Evolutionary conservation across 495 filamentous ascomycete genomes (phyloP).

Genomic region (Penicillium turbatum): DNA sequence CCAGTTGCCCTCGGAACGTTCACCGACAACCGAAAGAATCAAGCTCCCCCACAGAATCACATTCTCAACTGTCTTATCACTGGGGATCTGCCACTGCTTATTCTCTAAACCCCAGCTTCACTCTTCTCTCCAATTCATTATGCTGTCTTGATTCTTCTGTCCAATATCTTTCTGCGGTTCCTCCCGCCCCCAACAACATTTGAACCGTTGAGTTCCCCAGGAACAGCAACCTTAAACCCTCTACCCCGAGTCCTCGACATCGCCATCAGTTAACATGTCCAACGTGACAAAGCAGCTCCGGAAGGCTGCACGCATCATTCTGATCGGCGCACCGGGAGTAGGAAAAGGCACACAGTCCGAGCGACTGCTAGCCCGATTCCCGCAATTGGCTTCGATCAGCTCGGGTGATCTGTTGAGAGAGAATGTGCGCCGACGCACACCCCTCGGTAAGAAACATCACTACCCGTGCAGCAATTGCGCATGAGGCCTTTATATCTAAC

Average conservation of each 20-base stretch:
- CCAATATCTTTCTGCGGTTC: background rate
- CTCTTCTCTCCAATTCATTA: background rate
- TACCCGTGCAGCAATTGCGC: background rate
- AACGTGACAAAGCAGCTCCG: slow-evolving; percentile 51
- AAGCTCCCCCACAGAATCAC: slow-evolving; percentile 25
- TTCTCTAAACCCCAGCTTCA: background rate
- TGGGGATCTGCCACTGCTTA: slow-evolving; percentile 2
- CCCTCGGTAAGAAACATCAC: slow-evolving; percentile 60
- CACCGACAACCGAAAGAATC: slow-evolving; percentile 40
- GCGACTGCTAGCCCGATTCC: slow-evolving; percentile 77
- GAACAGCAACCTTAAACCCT: background rate
- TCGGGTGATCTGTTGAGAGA: slow-evolving; percentile 88
- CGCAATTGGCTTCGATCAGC: slow-evolving; percentile 85
- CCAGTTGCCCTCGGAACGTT: slow-evolving; percentile 22
- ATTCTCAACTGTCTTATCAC: background rate
- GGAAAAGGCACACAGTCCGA: slow-evolving; percentile 96
- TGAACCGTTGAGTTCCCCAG: background rate
- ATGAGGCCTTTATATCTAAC: background rate
- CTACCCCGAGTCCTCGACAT: background rate
- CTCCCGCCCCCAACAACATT: slow-evolving; percentile 2
- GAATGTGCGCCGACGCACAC: slow-evolving; percentile 83
- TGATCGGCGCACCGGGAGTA: slow-evolving; percentile 86
- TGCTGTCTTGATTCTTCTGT: background rate
- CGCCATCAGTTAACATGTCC: slow-evolving; percentile 14
- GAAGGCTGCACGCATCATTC: slow-evolving; percentile 85